Evolutionary conservation across 2,329 filamentous ascomycete species (phyloP).

Genomic region (Ceratocystis colombiana): DNA sequence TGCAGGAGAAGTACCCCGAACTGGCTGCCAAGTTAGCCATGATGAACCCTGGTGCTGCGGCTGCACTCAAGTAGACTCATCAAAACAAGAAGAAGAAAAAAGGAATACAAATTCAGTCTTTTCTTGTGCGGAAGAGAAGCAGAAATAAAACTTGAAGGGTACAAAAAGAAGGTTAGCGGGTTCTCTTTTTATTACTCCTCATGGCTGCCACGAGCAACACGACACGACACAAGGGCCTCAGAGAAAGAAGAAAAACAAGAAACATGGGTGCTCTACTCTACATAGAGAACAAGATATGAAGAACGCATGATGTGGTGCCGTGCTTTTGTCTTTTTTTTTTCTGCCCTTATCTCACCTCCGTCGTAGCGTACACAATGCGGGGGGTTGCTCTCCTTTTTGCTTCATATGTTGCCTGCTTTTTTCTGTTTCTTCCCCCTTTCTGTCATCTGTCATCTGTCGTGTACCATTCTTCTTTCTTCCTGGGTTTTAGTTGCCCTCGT

Average conservation of each 20-base stretch:
- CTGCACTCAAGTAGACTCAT: slow-evolving; percentile 1
- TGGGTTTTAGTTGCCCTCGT: not conserved
- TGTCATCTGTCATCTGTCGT: not conserved
- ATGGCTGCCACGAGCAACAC: not conserved
- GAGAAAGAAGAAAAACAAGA: not conserved
- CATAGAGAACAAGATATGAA: slow-evolving; percentile 14
- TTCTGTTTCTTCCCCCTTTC: not conserved
- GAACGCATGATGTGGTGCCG: slow-evolving; percentile 1
- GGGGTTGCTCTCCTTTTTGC: not conserved
- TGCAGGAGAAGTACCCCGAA: slow-evolving; percentile 77
- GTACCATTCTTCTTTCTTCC: not conserved
- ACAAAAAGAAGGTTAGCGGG: not conserved
- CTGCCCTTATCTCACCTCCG: not conserved
- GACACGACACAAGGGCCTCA: not conserved
- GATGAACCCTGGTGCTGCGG: slow-evolving; percentile 25
- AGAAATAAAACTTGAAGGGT: not conserved
- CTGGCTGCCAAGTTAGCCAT: slow-evolving; percentile 55
- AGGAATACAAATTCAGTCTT: not conserved
- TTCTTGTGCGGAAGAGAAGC: not conserved
- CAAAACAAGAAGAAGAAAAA: not conserved
- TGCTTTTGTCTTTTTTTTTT: slow-evolving; percentile 7
- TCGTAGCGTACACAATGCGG: not conserved
- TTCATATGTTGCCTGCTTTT: not conserved
- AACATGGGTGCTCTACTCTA: not conserved
- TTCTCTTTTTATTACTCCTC: not conserved